Evolutionary conservation across 352 stramenopile genomes (phyloP).

Genomic region (Pythium guiyangense): DNA sequence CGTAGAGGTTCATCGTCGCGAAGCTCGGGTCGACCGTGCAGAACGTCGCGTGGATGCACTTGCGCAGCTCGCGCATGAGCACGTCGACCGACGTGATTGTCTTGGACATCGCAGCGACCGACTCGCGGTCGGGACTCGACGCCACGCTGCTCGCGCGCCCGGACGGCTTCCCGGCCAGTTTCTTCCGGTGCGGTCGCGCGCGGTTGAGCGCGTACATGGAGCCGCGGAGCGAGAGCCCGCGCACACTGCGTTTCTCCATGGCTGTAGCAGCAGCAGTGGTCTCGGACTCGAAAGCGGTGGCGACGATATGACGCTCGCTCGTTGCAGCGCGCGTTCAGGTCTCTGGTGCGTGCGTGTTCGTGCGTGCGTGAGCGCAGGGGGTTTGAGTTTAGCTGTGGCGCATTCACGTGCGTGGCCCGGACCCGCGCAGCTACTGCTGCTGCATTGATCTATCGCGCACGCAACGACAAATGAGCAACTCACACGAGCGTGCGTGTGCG

Average conservation of each 20-base stretch:
- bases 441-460: background rate
- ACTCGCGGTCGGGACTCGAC: conserved; percentile 3
- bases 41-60: conserved; percentile 42
- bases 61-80: conserved; percentile 51
- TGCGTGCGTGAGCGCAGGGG: too few species aligned
- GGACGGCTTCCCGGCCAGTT: conserved; percentile 6
- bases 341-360: too few species aligned
- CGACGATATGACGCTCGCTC: background rate
- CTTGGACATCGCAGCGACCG: background rate
- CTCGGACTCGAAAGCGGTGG: background rate
- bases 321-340: too few species aligned
- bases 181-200: conserved; percentile 11
- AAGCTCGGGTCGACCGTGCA: conserved; percentile 30
- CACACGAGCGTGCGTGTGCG: background rate
- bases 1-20: conserved; percentile 32
- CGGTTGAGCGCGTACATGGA: conserved; percentile 28
- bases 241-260: conserved; percentile 16
- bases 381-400: background rate
- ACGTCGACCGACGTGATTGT: conserved; percentile 36
- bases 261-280: background rate
- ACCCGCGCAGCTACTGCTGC: background rate
- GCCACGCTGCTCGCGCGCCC: conserved; percentile 4
- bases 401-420: background rate
- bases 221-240: conserved; percentile 29
- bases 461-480: background rate